Evolutionary conservation across 495 filamentous ascomycete genomes (phyloP).

Genomic region (Lasiosphaeria ovina): DNA sequence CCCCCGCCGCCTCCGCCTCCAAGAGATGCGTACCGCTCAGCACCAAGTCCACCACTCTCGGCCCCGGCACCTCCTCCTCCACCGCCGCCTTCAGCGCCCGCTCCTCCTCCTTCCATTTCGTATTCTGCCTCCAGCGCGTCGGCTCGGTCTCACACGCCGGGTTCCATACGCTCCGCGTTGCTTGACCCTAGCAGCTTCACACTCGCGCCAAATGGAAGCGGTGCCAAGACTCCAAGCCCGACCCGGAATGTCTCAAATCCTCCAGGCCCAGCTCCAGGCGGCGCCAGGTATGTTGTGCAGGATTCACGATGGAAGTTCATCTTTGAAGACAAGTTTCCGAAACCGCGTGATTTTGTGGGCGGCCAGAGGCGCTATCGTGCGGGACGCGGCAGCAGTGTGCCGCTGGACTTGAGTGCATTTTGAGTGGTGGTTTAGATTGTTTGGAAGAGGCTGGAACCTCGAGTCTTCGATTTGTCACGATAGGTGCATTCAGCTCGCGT

Average conservation of each 20-base stretch:
- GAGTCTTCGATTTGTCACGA: not conserved
- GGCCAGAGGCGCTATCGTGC: slow-evolving; percentile 77
- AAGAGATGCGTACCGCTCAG: slow-evolving; percentile 31
- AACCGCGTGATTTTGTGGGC: slow-evolving; percentile 75
- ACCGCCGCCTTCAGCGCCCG: slow-evolving; percentile 26
- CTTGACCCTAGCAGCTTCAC: slow-evolving; percentile 78
- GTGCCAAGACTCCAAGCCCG: slow-evolving; percentile 44
- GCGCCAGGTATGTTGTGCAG: slow-evolving; percentile 59
- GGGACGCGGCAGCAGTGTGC: slow-evolving; percentile 89
- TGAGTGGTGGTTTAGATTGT: not conserved
- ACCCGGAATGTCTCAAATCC: slow-evolving; percentile 32
- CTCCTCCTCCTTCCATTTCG: slow-evolving; percentile 26
- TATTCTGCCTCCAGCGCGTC: slow-evolving; percentile 36
- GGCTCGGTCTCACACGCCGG: slow-evolving; percentile 29
- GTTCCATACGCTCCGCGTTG: slow-evolving; percentile 49
- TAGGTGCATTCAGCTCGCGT: not conserved
- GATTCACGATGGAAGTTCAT: slow-evolving; percentile 87
- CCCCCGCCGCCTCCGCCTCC: slow-evolving; percentile 45
- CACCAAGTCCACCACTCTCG: slow-evolving; percentile 35
- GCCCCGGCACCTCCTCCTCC: slow-evolving; percentile 38
- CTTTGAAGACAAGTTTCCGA: slow-evolving; percentile 75
- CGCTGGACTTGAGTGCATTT: slow-evolving; percentile 70
- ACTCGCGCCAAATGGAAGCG: slow-evolving; percentile 52
- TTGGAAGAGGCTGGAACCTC: not conserved
- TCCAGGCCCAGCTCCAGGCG: slow-evolving; percentile 27